Percentiles rank a stretch among this genome's conserved stretches.
phyloP scores from a whole-genome alignment of 1,139 yeast species.

The Eremothecium sinecaudum region DNA sequence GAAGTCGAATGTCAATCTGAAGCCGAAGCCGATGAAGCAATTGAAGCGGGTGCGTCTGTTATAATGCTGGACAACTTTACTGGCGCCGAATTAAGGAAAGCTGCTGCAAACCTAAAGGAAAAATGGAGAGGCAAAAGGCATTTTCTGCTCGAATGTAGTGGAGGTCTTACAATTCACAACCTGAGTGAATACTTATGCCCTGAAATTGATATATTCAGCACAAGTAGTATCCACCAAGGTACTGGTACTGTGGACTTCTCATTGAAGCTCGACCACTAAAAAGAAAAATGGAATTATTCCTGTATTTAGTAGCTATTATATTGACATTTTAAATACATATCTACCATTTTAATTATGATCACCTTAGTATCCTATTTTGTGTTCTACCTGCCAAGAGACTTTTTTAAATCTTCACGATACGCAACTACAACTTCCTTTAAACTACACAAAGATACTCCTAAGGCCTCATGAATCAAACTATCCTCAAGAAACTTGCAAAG shows the following conservation, averaged over 20 bases:
- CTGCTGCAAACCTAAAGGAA: conserved; percentile 54
- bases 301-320: no score
- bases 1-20: conserved; percentile 87
- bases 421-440: no score
- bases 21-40: conserved; percentile 83
- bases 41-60: conserved; percentile 89
- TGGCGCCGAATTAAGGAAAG: conserved; percentile 54
- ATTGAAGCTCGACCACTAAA: conserved; percentile 51
- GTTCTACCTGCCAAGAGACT: no score
- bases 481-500: neutral
- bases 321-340: no score
- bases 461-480: conserved; percentile 1
- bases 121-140: conserved; percentile 46
- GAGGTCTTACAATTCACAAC: conserved; percentile 72
- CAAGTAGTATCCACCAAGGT: conserved; percentile 92
- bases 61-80: conserved; percentile 88
- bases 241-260: conserved; percentile 73
- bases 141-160: conserved; percentile 80
- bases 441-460: neutral
- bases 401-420: no score
- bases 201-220: conserved; percentile 82
- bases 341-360: no score
- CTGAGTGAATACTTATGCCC: conserved; percentile 57
- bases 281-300: no score
- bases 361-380: no score